Percentiles rank a stretch among this genome's conserved stretches.
Evolutionary conservation across 495 filamentous ascomycete species (phyloP).

Genomic region (Penicillium macrosclerotiorum): DNA sequence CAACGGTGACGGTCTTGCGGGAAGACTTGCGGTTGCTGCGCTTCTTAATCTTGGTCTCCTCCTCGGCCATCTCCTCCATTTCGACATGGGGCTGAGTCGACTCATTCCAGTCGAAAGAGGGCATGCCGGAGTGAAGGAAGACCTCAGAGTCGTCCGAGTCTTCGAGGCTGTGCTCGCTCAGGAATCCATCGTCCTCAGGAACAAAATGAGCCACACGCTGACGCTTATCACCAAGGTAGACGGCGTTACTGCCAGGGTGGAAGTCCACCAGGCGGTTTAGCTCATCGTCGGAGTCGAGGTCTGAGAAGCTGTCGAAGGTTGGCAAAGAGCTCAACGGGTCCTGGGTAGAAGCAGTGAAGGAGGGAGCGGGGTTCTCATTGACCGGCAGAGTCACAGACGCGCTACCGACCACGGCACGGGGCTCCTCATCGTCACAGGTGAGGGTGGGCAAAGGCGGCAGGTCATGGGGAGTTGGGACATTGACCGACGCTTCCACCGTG

Average conservation of each 20-base stretch:
- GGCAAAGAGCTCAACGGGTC: conserved; percentile 62
- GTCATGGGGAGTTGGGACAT: conserved; percentile 54
- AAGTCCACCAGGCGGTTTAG: conserved; percentile 77
- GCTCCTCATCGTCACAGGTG: conserved; percentile 70
- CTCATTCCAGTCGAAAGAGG: conserved; percentile 39
- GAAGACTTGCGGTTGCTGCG: conserved; percentile 43
- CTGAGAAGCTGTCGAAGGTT: conserved; percentile 80
- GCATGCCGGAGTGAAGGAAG: conserved; percentile 51
- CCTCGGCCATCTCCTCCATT: conserved; percentile 25
- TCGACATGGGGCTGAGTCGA: conserved; percentile 24
- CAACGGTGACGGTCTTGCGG: conserved; percentile 47
- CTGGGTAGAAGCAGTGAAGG: conserved; percentile 47
- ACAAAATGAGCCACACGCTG: conserved; percentile 68
- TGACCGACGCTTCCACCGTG: conserved; percentile 66
- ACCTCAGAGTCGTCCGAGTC: conserved; percentile 66
- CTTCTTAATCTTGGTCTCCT: conserved; percentile 62
- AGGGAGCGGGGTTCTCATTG: conserved; percentile 46
- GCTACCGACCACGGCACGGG: conserved; percentile 68
- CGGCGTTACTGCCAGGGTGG: conserved; percentile 53
- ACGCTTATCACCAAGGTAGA: conserved; percentile 72
- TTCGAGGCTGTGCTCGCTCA: conserved; percentile 74
- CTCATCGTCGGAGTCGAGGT: conserved; percentile 91
- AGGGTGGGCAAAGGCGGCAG: conserved; percentile 70
- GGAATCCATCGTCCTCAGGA: conserved; percentile 70
- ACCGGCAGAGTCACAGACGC: conserved; percentile 57